phyloP scores from a whole-genome alignment of 163 green algal genomes.

The Chlorella variabilis region DNA sequence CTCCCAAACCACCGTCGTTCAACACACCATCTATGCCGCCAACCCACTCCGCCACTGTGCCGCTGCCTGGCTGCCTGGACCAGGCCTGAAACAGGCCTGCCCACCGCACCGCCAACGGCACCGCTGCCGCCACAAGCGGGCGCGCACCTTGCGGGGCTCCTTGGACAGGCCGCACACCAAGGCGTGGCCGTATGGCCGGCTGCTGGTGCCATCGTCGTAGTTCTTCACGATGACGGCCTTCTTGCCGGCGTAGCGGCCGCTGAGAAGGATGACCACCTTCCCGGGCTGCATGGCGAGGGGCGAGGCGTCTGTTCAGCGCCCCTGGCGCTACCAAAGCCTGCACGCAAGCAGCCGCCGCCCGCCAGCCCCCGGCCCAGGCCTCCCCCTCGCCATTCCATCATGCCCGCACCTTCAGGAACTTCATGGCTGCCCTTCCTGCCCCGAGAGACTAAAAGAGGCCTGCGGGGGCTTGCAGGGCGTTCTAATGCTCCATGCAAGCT shows the following conservation, averaged over 20 bases:
- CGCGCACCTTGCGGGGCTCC: conserved; percentile 94
- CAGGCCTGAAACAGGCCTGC: not conserved
- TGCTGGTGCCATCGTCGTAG: conserved; percentile 92
- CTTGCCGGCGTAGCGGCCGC: conserved; percentile 96
- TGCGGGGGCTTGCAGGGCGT: too few relatives aligned
- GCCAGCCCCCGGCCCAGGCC: too few relatives aligned
- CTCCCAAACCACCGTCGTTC: too few relatives aligned
- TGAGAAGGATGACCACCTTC: conserved; percentile 96
- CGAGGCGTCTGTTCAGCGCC: not conserved
- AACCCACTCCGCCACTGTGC: too few relatives aligned
- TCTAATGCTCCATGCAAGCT: too few relatives aligned
- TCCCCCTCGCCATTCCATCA: not conserved
- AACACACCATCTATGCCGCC: too few relatives aligned
- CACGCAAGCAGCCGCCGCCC: too few relatives aligned
- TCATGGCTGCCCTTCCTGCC: conserved; percentile 51
- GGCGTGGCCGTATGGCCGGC: conserved; percentile 94
- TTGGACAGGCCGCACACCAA: conserved; percentile 93
- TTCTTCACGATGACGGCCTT: conserved; percentile 99
- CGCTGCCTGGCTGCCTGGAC: not conserved
- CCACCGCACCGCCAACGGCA: too few relatives aligned
- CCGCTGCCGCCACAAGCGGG: not conserved
- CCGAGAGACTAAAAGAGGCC: too few relatives aligned
- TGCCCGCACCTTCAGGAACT: conserved; percentile 87
- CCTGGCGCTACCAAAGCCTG: too few relatives aligned
- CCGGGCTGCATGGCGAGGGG: conserved; percentile 40